Percentiles rank a stretch among this genome's conserved stretches.
These are phyloP conservation scores for Thielaviopsis ethacetica DNA, from an alignment of 2,329 filamentous ascomycete species.

Conservation along the genomic window DNA sequence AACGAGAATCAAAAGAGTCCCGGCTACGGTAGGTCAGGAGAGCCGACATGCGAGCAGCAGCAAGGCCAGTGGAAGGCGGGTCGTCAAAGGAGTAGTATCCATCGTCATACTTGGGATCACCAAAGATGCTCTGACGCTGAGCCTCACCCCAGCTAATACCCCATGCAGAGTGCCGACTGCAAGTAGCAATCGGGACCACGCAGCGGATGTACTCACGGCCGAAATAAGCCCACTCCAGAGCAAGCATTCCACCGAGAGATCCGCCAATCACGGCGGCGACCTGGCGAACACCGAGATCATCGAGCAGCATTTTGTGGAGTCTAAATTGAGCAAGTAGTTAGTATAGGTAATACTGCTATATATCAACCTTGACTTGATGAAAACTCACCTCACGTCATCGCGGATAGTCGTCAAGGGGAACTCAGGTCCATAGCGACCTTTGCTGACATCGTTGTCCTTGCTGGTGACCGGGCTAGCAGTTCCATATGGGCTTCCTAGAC, in stretches of 20 bases:
- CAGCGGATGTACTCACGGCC: slow-evolving; percentile 70
- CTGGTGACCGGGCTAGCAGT: slow-evolving; percentile 79
- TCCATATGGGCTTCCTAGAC: slow-evolving; percentile 69
- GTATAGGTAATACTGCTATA: not conserved
- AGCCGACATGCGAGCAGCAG: slow-evolving; percentile 91
- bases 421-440: slow-evolving; percentile 79
- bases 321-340: slow-evolving; percentile 22
- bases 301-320: slow-evolving; percentile 63
- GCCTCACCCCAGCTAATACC: slow-evolving; percentile 84
- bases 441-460: slow-evolving; percentile 60
- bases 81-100: slow-evolving; percentile 85
- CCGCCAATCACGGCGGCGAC: slow-evolving; percentile 68
- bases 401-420: slow-evolving; percentile 91
- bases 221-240: slow-evolving; percentile 83
- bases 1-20: slow-evolving; percentile 90
- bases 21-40: slow-evolving; percentile 90
- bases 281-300: slow-evolving; percentile 64
- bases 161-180: slow-evolving; percentile 73
- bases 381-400: slow-evolving; percentile 76
- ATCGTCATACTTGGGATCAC: slow-evolving; percentile 94
- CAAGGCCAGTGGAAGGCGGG: slow-evolving; percentile 71
- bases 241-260: slow-evolving; percentile 78
- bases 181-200: slow-evolving; percentile 73
- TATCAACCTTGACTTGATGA: not conserved
- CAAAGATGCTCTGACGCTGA: slow-evolving; percentile 86